phyloP scores from a whole-genome alignment of 2,329 filamentous ascomycete genomes.

The Gnomoniopsis sp. region DNA sequence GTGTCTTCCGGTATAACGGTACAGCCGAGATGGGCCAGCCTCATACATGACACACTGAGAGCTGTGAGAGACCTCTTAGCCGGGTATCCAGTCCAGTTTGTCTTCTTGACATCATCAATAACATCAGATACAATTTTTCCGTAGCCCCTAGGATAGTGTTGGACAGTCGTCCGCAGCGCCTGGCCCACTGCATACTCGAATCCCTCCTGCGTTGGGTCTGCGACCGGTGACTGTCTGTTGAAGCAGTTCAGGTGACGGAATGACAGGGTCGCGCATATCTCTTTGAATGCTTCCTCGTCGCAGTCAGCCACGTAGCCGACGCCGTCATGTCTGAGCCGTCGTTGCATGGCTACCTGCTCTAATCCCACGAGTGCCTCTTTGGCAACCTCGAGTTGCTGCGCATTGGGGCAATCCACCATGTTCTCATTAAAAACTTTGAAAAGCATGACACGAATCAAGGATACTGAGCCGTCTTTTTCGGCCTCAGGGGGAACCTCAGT shows the following conservation, averaged over 20 bases:
- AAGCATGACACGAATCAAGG: conserved; percentile 42
- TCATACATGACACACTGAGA: conserved; percentile 27
- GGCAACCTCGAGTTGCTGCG: conserved; percentile 38
- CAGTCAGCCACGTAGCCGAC: neutral
- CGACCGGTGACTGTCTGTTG: conserved; percentile 2
- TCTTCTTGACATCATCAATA: conserved; percentile 22
- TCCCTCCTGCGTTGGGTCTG: neutral
- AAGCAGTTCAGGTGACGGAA: conserved; percentile 21
- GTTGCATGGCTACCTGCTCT: conserved; percentile 42
- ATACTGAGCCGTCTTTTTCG: conserved; percentile 5
- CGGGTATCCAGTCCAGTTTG: conserved; percentile 9
- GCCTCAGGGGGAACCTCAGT: neutral
- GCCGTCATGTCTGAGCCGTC: conserved; percentile 23
- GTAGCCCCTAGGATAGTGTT: conserved; percentile 12
- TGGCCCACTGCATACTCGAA: conserved; percentile 22
- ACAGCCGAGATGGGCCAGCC: conserved; percentile 48
- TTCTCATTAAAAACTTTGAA: conserved; percentile 33
- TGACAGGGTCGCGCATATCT: conserved; percentile 24
- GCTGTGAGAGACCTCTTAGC: conserved; percentile 25
- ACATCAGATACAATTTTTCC: conserved; percentile 22
- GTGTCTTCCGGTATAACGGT: conserved; percentile 32
- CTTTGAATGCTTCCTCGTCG: conserved; percentile 12
- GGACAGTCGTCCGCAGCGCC: conserved; percentile 26
- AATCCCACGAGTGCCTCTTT: conserved; percentile 44
- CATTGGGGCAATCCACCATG: conserved; percentile 24